Evolutionary conservation across 1,284 basidiomycete genomes (phyloP).

Genomic region (Ustilago cynodontis): DNA sequence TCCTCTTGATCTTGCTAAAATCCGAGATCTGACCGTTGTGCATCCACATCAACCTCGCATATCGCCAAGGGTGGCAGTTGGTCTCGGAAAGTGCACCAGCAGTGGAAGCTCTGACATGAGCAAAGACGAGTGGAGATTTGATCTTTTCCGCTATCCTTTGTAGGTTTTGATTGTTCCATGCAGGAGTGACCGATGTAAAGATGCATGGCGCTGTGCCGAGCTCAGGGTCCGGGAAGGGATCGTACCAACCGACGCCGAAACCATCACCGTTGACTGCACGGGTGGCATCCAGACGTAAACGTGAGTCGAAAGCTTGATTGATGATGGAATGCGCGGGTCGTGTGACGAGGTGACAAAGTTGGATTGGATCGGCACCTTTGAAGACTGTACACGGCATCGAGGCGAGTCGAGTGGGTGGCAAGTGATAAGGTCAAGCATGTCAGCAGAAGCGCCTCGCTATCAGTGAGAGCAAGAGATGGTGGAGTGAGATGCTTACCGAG

Average conservation of each 20-base stretch:
- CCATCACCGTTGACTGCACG: conserved; percentile 80
- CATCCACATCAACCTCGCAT: conserved; percentile 67
- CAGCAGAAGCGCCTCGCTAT: no score
- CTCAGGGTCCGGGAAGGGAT: conserved; percentile 49
- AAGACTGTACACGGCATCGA: conserved; percentile 53
- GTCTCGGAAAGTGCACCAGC: conserved; percentile 64
- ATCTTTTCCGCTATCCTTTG: conserved; percentile 67
- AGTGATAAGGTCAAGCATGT: no score
- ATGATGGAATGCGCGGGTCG: conserved; percentile 90
- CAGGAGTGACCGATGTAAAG: conserved; percentile 90
- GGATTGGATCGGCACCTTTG: conserved; percentile 60
- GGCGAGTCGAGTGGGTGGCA: background rate
- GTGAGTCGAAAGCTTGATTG: conserved; percentile 67
- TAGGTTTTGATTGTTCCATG: conserved; percentile 68
- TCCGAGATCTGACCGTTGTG: conserved; percentile 66
- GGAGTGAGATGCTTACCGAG: no score
- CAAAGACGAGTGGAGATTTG: conserved; percentile 65
- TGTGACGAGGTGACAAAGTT: conserved; percentile 78
- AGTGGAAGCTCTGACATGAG: conserved; percentile 63
- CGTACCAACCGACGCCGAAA: conserved; percentile 88
- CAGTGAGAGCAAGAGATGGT: no score
- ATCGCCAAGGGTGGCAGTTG: conserved; percentile 68
- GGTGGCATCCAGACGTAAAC: conserved; percentile 71
- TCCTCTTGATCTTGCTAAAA: conserved; percentile 62
- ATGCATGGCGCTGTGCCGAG: conserved; percentile 79